Percentiles rank a stretch among this genome's conserved stretches.
phyloP scores from a whole-genome alignment of 2,329 filamentous ascomycete genomes.

The Penicillium sp. region DNA sequence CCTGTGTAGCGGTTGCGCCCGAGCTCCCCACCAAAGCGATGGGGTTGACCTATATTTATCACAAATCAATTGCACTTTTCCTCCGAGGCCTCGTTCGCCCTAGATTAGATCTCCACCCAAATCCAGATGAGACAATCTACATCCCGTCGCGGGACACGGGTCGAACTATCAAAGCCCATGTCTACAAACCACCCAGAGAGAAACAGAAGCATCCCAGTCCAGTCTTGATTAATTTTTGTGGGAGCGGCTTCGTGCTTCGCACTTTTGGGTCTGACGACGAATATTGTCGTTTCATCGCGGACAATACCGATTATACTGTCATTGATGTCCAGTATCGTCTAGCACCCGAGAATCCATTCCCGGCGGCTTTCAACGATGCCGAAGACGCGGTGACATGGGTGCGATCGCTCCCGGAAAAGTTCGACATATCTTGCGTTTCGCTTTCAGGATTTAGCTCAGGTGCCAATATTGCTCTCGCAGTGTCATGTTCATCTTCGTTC shows the following conservation, averaged over 20 bases:
- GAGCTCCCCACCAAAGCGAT: slow-evolving; percentile 9
- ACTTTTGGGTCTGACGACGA: slow-evolving; percentile 35
- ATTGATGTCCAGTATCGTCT: slow-evolving; percentile 46
- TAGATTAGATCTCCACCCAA: slow-evolving; percentile 21
- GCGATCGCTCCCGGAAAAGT: slow-evolving; percentile 33
- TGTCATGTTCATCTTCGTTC: slow-evolving; percentile 25
- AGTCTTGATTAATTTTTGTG: slow-evolving; percentile 37
- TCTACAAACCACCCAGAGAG: slow-evolving; percentile 27
- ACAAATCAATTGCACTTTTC: slow-evolving; percentile 21
- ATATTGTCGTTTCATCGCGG: slow-evolving; percentile 32
- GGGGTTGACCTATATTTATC: slow-evolving; percentile 19
- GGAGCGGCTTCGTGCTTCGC: slow-evolving; percentile 37
- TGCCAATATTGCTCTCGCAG: slow-evolving; percentile 42
- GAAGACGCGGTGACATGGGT: slow-evolving; percentile 42
- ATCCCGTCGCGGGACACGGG: slow-evolving; percentile 31
- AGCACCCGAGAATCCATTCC: slow-evolving; percentile 45
- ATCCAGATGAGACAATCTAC: slow-evolving; percentile 27
- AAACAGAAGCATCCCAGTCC: slow-evolving; percentile 13
- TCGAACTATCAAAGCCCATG: slow-evolving; percentile 32
- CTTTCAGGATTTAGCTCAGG: slow-evolving; percentile 50
- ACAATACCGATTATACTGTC: slow-evolving; percentile 32
- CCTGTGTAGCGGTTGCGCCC: neutral
- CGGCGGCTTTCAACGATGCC: slow-evolving; percentile 43
- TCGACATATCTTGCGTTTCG: slow-evolving; percentile 35
- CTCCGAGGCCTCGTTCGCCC: slow-evolving; percentile 24